These are phyloP conservation scores for Carex littledalei DNA, from an alignment of 176 grass and related monocot genomes.

Conservation along the genomic window DNA sequence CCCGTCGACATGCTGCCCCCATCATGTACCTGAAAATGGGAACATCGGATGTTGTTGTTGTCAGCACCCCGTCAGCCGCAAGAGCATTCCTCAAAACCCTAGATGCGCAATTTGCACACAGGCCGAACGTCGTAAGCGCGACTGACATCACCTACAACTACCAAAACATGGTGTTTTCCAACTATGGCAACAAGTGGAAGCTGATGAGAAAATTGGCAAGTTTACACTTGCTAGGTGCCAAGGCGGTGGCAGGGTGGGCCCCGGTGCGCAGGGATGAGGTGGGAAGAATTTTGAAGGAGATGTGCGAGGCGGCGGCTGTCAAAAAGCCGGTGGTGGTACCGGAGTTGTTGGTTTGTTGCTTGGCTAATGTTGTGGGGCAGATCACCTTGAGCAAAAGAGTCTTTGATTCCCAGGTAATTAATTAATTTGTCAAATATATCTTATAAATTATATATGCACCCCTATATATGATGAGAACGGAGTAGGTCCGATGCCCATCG, in stretches of 20 bases:
- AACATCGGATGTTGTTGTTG: constrained; percentile 53
- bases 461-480: no score
- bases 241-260: constrained; percentile 56
- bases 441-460: not conserved
- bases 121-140: constrained; percentile 51
- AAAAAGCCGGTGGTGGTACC: constrained; percentile 45
- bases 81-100: constrained; percentile 57
- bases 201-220: constrained; percentile 83
- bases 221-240: constrained; percentile 64
- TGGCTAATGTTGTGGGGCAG: constrained; percentile 74
- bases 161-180: constrained; percentile 86
- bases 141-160: constrained; percentile 61
- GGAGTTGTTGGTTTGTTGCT: constrained; percentile 63
- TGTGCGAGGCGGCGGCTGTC: constrained; percentile 18
- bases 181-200: constrained; percentile 73
- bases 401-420: constrained; percentile 37
- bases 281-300: constrained; percentile 2
- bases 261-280: constrained; percentile 57
- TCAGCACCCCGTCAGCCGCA: constrained; percentile 51
- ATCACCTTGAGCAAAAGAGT: constrained; percentile 73
- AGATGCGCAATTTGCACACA: constrained; percentile 60
- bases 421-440: not conserved
- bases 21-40: constrained; percentile 87
- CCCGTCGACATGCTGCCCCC: constrained; percentile 36
- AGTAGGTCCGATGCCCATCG: no score